Evolutionary conservation across 148 eudicot genomes (phyloP).

Genomic region (Rhododendron henanense): DNA sequence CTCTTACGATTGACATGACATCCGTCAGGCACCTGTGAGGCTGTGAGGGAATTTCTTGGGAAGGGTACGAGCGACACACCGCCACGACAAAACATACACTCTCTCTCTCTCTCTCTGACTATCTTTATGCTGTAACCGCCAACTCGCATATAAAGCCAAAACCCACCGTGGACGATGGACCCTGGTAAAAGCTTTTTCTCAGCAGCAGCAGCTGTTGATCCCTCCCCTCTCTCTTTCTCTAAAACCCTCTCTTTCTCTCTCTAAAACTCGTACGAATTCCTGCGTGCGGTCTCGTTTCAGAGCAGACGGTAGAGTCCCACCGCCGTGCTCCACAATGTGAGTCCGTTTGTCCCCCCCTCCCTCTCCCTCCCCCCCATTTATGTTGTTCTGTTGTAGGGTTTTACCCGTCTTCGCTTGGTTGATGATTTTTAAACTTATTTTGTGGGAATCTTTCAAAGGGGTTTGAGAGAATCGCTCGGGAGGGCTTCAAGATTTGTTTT

Average conservation of each 20-base stretch:
- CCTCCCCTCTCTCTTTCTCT: not conserved
- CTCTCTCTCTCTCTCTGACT: not conserved
- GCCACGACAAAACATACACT: too few species aligned
- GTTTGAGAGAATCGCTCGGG: not conserved
- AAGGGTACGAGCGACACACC: too few species aligned
- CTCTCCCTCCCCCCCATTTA: too few species aligned
- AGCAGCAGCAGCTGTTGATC: not conserved
- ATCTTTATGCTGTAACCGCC: not conserved
- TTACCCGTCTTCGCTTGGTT: not conserved
- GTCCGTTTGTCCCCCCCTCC: too few species aligned
- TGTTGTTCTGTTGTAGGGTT: not conserved
- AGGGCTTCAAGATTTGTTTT: not conserved
- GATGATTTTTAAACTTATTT: not conserved
- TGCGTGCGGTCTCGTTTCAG: not conserved
- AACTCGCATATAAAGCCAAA: not conserved
- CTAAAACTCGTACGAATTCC: not conserved
- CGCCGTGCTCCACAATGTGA: constrained; percentile 6
- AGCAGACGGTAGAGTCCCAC: not conserved
- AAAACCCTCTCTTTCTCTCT: not conserved
- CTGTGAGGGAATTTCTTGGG: too few species aligned
- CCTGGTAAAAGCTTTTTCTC: not conserved
- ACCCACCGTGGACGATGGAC: not conserved
- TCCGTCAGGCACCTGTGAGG: too few species aligned
- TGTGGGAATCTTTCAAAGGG: not conserved
- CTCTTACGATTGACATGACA: too few species aligned